Evolutionary conservation across 441 rosid species (phyloP), one percentile per base, ranked within the genome.

Genomic region (Adansonia grandidieri): DNA sequence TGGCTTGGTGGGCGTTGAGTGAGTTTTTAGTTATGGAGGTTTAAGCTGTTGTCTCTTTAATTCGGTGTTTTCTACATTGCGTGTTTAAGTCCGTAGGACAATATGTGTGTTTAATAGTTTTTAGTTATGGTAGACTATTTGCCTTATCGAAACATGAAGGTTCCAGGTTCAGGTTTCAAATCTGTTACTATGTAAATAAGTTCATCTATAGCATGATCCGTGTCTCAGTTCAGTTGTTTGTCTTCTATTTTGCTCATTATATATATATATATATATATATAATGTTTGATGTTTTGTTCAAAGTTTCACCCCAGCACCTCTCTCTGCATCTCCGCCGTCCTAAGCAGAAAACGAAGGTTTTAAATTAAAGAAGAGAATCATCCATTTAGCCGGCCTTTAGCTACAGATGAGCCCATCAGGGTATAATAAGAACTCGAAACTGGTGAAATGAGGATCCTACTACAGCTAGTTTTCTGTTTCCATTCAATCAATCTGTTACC

Each of bases 121-220:
- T 9, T 15, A 54, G 17, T 44, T 17, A 17, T 13, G 40, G 20
- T 48, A 48, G 10, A 48, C 19, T 14, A 69, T 22, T 47, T 48
- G 73, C 58, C 53, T 22, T 20, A 48, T 13, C 40, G 13, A 14
- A 69, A 69, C 56, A 45, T 20, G 15, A 68, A 68, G 58, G 57
- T 48, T 69, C 19, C 20, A 69, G 58, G 17, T 69, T 69, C 73
- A 20, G 57, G 73, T 50, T 69, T 48, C 19, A 22, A 17, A 45
- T 67, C n/a, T 65, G 42, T 42, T 42, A n/a, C 50, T 17, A 42
- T 10, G 65, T 22, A 60, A 60, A 60, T 60, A 20, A 63, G 51
- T 42, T n/a, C 37, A 11, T 68, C 73, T 47, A 47, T 17, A 45
- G 37, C 56, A 45, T 68, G 72, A 68, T 48, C 58, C 42, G 8